Conservation (phyloP, 805 yeast species). For the Osmozyma mogii region DNA sequence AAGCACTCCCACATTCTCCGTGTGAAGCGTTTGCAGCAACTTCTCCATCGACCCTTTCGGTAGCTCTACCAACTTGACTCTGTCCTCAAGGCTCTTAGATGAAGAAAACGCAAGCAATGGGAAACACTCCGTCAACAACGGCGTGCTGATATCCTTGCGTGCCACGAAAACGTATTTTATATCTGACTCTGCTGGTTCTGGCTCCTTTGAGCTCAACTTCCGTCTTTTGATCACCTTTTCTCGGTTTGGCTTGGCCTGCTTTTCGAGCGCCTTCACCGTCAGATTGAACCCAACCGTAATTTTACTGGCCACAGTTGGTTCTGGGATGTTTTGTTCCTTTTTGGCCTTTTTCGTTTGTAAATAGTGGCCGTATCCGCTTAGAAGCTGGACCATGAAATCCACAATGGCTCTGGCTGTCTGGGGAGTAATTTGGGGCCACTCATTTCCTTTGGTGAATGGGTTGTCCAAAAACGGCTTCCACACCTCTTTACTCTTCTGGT, state of each 20-base stretch:
- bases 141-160: conserved; percentile 45
- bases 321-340: conserved; percentile 8
- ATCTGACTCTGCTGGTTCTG: conserved; percentile 2
- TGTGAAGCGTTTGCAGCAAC: conserved; percentile 23
- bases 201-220: conserved; percentile 1
- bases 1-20: conserved; percentile 22
- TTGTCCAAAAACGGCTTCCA: conserved; percentile 59
- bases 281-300: conserved; percentile 48
- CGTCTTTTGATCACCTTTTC: conserved; percentile 8
- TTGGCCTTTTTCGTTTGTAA: conserved; percentile 3
- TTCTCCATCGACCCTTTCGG: conserved; percentile 37
- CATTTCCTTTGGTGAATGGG: conserved; percentile 43
- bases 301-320: conserved; percentile 17
- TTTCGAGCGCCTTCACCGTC: conserved; percentile 41
- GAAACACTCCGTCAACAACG: conserved; percentile 45
- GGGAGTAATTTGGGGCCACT: conserved; percentile 10
- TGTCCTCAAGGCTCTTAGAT: conserved; percentile 14
- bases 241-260: conserved; percentile 25
- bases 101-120: conserved; percentile 50
- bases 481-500: conserved; percentile 45
- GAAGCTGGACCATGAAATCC: conserved; percentile 9
- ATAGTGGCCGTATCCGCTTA: conserved; percentile 10
- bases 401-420: conserved; percentile 6
- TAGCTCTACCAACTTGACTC: conserved; percentile 53
- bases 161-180: conserved; percentile 49